Conservation (phyloP, 306 rosid genomes). For the Lagenaria siceraria region DNA sequence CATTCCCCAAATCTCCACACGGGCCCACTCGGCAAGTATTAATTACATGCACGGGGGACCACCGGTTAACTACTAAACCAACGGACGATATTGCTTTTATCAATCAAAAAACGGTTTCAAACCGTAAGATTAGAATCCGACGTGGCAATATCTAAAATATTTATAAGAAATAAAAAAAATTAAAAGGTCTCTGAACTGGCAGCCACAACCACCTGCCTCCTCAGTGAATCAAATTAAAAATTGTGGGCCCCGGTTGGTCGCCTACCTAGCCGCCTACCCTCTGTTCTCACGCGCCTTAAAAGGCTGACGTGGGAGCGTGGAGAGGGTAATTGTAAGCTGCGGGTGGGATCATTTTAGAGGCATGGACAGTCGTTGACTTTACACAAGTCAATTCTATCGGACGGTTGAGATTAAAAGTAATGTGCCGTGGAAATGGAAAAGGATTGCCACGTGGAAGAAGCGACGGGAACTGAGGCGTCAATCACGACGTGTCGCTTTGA, state of each 20-base stretch:
- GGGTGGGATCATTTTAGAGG: neutral
- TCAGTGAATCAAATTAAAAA: slow-evolving; percentile 7
- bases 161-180: neutral
- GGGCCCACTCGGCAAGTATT: slow-evolving; percentile 1
- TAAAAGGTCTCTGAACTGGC: slow-evolving; percentile 5
- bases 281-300: neutral
- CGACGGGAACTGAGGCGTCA: neutral
- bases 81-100: neutral
- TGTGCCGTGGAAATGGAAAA: neutral
- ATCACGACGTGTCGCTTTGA: slow-evolving; percentile 6
- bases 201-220: slow-evolving; percentile 8
- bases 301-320: neutral
- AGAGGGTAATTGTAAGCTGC: fast-evolving
- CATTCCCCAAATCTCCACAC: neutral
- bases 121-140: neutral
- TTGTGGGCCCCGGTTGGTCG: slow-evolving; percentile 8
- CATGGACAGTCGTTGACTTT: neutral
- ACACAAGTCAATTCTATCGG: neutral
- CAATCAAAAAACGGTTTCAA: neutral
- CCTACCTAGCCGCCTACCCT: slow-evolving; percentile 2
- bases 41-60: neutral
- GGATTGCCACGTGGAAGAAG: neutral
- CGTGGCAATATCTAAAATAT: neutral
- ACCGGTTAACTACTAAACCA: neutral
- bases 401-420: neutral